A percentile compares a stretch with the other conserved stretches of the same genome.
phyloP scores from a whole-genome alignment of 768 basidiomycete species.

The Tricholomella constricta region DNA sequence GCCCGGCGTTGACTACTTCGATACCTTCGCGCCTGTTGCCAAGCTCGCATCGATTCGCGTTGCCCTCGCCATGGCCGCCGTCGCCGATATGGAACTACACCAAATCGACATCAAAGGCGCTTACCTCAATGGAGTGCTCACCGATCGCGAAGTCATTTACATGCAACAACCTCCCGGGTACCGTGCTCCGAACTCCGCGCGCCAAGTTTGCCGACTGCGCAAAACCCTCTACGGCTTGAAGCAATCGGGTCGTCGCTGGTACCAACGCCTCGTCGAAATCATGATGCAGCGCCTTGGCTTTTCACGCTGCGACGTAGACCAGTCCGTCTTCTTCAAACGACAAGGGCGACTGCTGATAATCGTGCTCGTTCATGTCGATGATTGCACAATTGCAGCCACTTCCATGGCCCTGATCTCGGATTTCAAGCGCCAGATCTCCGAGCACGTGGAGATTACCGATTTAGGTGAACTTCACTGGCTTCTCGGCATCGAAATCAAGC shows the following conservation, averaged over 20 bases:
- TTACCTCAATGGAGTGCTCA: too few species aligned
- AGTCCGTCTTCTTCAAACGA: constrained; percentile 18
- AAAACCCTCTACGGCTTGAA: constrained; percentile 34
- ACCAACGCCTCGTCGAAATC: constrained; percentile 12
- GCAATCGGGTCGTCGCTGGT: constrained; percentile 25
- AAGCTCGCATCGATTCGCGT: too few species aligned
- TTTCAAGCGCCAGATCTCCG: constrained; percentile 19
- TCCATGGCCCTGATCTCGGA: constrained; percentile 7
- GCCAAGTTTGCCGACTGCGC: too few species aligned
- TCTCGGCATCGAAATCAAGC: constrained; percentile 26
- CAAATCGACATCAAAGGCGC: too few species aligned
- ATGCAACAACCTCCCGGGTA: too few species aligned
- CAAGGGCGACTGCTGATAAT: constrained; percentile 15
- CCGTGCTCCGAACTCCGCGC: not conserved
- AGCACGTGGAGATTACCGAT: constrained; percentile 27
- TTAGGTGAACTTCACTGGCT: constrained; percentile 30
- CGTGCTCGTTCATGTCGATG: constrained; percentile 22
- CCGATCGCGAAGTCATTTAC: too few species aligned
- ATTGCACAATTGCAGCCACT: constrained; percentile 22
- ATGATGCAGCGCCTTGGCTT: constrained; percentile 9
- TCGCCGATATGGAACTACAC: too few species aligned
- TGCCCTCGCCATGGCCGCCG: too few species aligned
- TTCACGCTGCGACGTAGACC: constrained; percentile 17
- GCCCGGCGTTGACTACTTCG: too few species aligned
- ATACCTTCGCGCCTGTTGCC: too few species aligned